Conservation (phyloP, 768 basidiomycete genomes). For the Calocera cornea region DNA sequence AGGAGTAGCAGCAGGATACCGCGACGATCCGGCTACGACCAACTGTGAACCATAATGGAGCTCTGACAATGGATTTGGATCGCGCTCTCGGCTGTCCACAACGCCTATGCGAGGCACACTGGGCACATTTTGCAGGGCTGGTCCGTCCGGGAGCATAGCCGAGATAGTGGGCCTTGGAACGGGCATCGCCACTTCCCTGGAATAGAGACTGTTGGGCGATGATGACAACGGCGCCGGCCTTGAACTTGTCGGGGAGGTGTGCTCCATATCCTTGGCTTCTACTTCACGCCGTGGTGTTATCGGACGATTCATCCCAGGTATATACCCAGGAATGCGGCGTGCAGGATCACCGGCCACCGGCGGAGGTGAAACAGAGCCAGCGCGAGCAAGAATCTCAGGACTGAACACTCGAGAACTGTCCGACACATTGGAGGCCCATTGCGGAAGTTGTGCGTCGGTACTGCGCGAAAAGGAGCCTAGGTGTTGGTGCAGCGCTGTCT, state of each 20-base stretch:
- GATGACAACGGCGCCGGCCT: neutral
- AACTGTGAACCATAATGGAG: no score
- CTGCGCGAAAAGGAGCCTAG: no score
- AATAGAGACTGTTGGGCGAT: neutral
- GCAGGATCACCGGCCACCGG: constrained; percentile 21
- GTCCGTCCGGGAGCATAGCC: neutral
- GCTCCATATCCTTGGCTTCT: constrained; percentile 50
- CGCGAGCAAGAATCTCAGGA: neutral
- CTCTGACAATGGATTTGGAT: no score
- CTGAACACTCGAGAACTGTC: no score
- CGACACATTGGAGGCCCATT: no score
- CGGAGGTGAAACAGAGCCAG: neutral
- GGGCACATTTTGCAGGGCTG: no score
- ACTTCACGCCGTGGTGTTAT: constrained; percentile 68
- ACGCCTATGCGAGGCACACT: no score
- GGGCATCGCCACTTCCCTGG: neutral
- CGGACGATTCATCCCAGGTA: constrained; percentile 80
- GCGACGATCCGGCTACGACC: no score
- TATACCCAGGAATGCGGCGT: constrained; percentile 61
- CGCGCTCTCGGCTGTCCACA: no score
- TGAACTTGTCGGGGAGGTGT: neutral
- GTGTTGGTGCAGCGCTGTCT: no score
- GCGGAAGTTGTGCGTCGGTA: no score
- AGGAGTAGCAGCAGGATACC: no score
- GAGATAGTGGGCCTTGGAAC: neutral